These are phyloP conservation scores for Leersia perrieri DNA, from an alignment of 176 grass and related monocot species.

Conservation along the genomic window DNA sequence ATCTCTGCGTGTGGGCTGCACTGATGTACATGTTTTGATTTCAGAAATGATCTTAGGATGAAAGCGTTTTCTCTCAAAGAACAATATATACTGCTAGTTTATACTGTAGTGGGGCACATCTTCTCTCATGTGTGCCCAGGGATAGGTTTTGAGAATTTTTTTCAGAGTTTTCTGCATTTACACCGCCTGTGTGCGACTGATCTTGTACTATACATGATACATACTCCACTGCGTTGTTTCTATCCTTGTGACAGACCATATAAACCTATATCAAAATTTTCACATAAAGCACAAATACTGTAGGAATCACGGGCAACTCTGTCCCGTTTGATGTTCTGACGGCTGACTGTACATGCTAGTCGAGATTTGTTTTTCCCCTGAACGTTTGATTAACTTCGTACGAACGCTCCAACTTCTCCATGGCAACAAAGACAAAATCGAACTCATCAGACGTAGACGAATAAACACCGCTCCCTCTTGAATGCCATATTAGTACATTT, in stretches of 20 bases:
- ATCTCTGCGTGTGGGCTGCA: neutral
- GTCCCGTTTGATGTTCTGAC: neutral
- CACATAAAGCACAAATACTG: neutral
- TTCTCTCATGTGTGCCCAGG: neutral
- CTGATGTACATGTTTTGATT: constrained; percentile 23
- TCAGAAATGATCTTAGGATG: neutral
- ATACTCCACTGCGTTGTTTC: neutral
- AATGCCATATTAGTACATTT: no score
- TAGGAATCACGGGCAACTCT: neutral
- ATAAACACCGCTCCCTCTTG: no score
- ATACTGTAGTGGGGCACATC: neutral
- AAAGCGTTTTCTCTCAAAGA: neutral
- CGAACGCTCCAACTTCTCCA: no score
- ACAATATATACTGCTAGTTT: neutral
- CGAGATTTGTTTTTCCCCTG: no score
- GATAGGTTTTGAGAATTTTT: constrained; percentile 10
- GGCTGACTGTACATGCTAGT: neutral
- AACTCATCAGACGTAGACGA: no score
- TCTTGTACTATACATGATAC: neutral
- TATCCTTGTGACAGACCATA: neutral
- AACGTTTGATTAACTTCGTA: no score
- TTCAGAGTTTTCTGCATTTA: neutral
- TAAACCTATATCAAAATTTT: neutral
- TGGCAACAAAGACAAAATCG: no score
- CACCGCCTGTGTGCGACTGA: neutral